Conservation (phyloP, 345 rosid genomes). For the Euphorbia tirucalli region DNA sequence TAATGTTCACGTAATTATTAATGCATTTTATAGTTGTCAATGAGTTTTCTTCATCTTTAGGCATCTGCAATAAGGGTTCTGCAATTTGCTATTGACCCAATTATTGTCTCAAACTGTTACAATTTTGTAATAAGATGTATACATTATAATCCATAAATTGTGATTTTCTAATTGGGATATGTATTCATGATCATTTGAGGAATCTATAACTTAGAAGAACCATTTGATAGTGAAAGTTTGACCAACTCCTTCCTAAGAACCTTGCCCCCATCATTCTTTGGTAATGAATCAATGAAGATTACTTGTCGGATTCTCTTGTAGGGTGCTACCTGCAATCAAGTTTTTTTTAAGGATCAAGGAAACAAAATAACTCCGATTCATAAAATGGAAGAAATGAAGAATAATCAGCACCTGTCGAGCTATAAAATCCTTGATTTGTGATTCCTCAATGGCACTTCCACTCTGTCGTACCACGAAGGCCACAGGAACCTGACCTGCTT, state of each 20-base stretch:
- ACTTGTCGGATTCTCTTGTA: conserved; percentile 47
- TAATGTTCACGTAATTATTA: neutral
- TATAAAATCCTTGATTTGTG: conserved; percentile 35
- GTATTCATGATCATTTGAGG: neutral
- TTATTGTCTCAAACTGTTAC: neutral
- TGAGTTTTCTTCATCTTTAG: neutral
- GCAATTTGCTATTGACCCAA: neutral
- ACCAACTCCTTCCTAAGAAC: conserved; percentile 46
- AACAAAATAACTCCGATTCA: neutral
- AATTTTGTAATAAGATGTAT: neutral
- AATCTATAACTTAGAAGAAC: conserved; percentile 37
- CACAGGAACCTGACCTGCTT: conserved; percentile 52
- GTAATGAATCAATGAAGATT: conserved; percentile 40
- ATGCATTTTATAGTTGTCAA: neutral
- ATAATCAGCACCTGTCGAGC: conserved; percentile 34
- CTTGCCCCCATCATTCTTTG: conserved; percentile 53
- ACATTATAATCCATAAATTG: neutral
- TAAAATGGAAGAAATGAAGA: too few species aligned
- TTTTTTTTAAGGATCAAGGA: neutral
- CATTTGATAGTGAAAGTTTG: conserved; percentile 23
- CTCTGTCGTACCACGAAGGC: conserved; percentile 45
- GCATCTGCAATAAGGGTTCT: neutral
- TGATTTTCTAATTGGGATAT: neutral
- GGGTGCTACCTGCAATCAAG: conserved; percentile 43
- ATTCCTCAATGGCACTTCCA: conserved; percentile 38